Evolutionary conservation across 176 grass and related monocot species (phyloP).

Genomic region (Eragrostis nindensis): DNA sequence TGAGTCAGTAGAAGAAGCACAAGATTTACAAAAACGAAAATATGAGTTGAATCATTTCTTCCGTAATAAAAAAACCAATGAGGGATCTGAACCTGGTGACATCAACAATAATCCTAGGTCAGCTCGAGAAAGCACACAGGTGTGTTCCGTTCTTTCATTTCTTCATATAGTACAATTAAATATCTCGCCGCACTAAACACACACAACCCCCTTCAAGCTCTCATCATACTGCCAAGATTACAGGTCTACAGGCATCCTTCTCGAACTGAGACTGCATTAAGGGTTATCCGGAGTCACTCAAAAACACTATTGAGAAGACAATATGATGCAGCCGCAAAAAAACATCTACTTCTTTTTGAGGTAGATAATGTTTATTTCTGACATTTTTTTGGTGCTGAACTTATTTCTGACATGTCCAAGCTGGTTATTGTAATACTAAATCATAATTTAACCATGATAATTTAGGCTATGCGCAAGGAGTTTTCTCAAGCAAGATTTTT

Average conservation of each 20-base stretch:
- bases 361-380: constrained; percentile 44
- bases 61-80: constrained; percentile 61
- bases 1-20: constrained; percentile 79
- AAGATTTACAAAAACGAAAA: constrained; percentile 69
- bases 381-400: not conserved
- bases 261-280: constrained; percentile 72
- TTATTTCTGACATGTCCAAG: constrained; percentile 25
- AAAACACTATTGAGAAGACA: constrained; percentile 65
- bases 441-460: constrained; percentile 31
- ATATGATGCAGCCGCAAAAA: constrained; percentile 66
- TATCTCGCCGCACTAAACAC: constrained; percentile 5
- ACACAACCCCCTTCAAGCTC: not conserved
- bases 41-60: constrained; percentile 93
- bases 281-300: constrained; percentile 74
- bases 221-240: constrained; percentile 1
- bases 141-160: constrained; percentile 42
- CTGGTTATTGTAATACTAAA: constrained; percentile 13
- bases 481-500: constrained; percentile 86
- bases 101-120: constrained; percentile 66
- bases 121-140: constrained; percentile 82
- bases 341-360: constrained; percentile 89
- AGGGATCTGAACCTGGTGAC: constrained; percentile 49
- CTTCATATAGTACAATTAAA: constrained; percentile 19
- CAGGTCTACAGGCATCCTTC: constrained; percentile 91
- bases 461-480: constrained; percentile 94